Evolutionary conservation across 768 basidiomycete species (phyloP), one percentile per base, ranked within the genome.

Genomic region (Russula griseocarnosa): DNA sequence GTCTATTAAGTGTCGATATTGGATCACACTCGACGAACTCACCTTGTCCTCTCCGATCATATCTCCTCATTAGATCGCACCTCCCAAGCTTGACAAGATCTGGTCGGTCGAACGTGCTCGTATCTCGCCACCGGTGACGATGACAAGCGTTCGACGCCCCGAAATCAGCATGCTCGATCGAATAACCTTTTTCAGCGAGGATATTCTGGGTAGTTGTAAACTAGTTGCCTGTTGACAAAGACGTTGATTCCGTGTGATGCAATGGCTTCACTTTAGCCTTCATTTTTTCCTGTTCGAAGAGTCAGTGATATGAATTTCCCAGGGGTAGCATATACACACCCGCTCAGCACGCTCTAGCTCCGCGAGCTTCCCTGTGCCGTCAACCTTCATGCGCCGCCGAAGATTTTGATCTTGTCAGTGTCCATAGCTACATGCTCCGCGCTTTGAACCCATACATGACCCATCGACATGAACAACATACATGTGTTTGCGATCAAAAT

Each of bases 11-110:
- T 42, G 49, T 30, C 28, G 11, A 18, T 0, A n/a, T 24, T 38
- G 71, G 38, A 71, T 63, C 57, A 22, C 22, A 24, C n/a, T 6
- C 30, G 46, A 40, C 20, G 22, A 22, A 60, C 79, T 26, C 64
- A 94, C 96, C 86, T 94, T 97, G 76, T 99, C 97, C 78, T 99
- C 97, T 20, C 97, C 97, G 68, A 99, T 98, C 83, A 99, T 98
- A 98, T 88, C 78, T 99, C 97, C 77, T 98, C 97, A 99, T 97
- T 66, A 94, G 73, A 67, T 98, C 96, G 73, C 96, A 98, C 46
- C 80, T 81, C 7, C 97, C 97, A 14, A 99, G 85, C 73, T 92
- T 94, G 62, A 98, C 93, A 30, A 91, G 82, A 70, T 95, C 92
- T 0, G 95, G 93, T 46, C 89, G 80, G 57, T 96, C 96, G 71